Evolutionary conservation across 768 basidiomycete genomes (phyloP), one percentile per base, ranked within the genome.

Genomic region (Kwoniella bestiolae): DNA sequence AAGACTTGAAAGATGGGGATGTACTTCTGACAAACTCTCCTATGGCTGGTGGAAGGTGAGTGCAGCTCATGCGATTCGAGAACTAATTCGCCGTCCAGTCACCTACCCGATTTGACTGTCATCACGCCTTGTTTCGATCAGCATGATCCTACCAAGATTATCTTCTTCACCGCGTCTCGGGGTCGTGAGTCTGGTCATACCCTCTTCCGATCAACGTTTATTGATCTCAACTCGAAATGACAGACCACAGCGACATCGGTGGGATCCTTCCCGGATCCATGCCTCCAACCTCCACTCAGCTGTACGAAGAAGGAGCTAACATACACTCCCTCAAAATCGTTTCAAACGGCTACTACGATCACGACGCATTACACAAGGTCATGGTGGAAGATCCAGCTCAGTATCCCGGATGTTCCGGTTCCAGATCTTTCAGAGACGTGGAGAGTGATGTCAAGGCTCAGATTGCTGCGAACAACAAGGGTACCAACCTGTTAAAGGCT

Each of bases 271-370:
- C 94, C 5, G 92, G 80, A 11, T 93, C 91, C 32, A 98, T 98
- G 94, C 94, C 95, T 0, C 94, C 95, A 0, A 94, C 91, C 2
- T 91, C 90, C n/a, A 90, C 90, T 70, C 92, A 87, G 68, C 89
- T 98, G 47, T 94, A 91, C 72, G 91, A 98, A 79, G 94, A 98
- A 79, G 94, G 94, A 18, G 95, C 94, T 0, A 87, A 94, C 74
- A 90, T 97, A 52, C 86, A 89, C 72, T 90, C 89, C 78, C 92
- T 98, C 85, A 97, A 95, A 82, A 88, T 98, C 66, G 94, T 98
- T 7, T 84, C 87, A 47, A 86, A 85, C 11, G 92, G 94, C 1
- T 81, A 90, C 4, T 96, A 93, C 78, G 88, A 96, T 80, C 84
- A 85, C 49, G 84, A 88, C 21, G 88, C 89, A 0, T 82, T 98